Conservation (phyloP, 176 grass and related monocot species). For the Carex littledalei region DNA sequence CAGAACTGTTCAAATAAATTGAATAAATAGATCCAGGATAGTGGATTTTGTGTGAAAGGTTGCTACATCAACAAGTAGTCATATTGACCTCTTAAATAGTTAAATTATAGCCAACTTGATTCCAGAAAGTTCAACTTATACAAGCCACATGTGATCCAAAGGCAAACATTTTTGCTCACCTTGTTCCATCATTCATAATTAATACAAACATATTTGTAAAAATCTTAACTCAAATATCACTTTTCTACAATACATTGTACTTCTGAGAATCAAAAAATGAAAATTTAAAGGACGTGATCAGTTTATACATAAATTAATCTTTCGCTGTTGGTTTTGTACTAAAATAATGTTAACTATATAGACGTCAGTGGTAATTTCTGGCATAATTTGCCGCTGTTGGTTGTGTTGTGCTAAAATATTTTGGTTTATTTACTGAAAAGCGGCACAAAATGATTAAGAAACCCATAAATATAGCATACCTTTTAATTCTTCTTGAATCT, state of each 20-base stretch:
- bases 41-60: background rate
- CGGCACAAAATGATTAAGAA: background rate
- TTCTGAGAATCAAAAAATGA: background rate
- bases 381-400: background rate
- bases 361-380: background rate
- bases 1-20: background rate
- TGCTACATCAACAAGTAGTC: background rate
- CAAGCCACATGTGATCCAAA: background rate
- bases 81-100: background rate
- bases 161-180: background rate
- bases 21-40: background rate
- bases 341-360: background rate
- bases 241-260: background rate
- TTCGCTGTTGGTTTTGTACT: background rate
- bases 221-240: background rate
- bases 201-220: background rate
- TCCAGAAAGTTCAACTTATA: background rate
- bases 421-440: background rate
- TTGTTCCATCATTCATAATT: background rate
- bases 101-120: background rate
- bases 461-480: background rate
- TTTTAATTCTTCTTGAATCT: slow-evolving; percentile 3
- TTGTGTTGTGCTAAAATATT: background rate
- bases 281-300: background rate
- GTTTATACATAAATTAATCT: background rate